Evolutionary conservation across 805 yeast species (phyloP), one percentile per base, ranked within the genome.

Genomic region (Dipodascus albidus): DNA sequence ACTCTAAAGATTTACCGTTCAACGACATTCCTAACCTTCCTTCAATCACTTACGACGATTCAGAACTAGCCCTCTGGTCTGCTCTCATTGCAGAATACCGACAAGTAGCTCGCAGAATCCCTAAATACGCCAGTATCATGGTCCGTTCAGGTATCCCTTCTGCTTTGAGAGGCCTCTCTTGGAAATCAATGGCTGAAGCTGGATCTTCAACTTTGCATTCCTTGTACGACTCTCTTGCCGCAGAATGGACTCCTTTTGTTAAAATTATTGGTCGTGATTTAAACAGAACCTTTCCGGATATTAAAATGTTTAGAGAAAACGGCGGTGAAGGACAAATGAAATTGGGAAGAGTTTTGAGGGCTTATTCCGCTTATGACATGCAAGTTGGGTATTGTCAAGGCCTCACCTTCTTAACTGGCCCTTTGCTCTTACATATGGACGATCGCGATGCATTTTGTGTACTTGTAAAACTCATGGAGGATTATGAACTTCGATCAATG

Each of bases 331-430:
- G 80, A 20, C 72, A 77, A 52, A 55, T 61, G 6, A 70, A 71
- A 57, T 74, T 81, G 53, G 80, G 79, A 41, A 74, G 75, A 23
- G 75, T 81, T 31, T 68, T 81, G 56, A 78, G 81, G 54, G 85
- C 83, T 0, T 81, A 77, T 59, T 79, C 82, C 50, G 78, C 80
- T 57, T 81, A 79, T 61, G 85, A 81, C 65, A 74, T 74, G 52
- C 83, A 81, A 58, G 76, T 81, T 58, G 87, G 87, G 14, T 81
- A 81, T 61, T 81, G 87, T 62, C 87, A 81, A 64, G 87, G 87
- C 3, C 67, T 82, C 20, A 74, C 82, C 23, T 82, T 82, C 60
- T 67, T 81, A 48, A 83, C 80, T 9, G 85, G 83, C 1, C 80
- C 81, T 3, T 66, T 81, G 41, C 70, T 76, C 55, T 72, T 73